Evolutionary conservation across 2,329 filamentous ascomycete genomes (phyloP).

Genomic region (Hypoxylon rubiginosum): DNA sequence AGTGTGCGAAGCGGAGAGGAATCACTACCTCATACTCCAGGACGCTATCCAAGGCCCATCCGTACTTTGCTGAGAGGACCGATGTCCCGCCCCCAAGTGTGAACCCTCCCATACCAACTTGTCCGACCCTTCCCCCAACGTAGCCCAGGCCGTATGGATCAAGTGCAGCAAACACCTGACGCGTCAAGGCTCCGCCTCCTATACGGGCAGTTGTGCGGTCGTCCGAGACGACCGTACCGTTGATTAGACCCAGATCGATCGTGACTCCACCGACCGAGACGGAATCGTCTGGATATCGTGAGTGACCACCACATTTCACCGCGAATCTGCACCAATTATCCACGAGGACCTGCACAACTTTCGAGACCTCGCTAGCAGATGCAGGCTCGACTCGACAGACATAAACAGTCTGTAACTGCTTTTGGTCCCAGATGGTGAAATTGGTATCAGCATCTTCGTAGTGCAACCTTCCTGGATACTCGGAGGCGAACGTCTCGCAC

Average conservation of each 20-base stretch:
- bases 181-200: constrained; percentile 23
- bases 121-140: constrained; percentile 32
- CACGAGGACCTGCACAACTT: constrained; percentile 7
- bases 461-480: not conserved
- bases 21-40: too few relatives aligned
- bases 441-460: not conserved
- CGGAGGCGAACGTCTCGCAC: not conserved
- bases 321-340: constrained; percentile 45
- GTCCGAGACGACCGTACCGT: constrained; percentile 44
- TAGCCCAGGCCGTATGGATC: constrained; percentile 32
- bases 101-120: too few relatives aligned
- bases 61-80: too few relatives aligned
- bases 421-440: constrained; percentile 3
- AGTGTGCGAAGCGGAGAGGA: too few relatives aligned
- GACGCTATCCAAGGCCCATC: too few relatives aligned
- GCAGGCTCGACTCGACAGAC: not conserved
- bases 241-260: constrained; percentile 50
- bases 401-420: not conserved
- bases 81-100: too few relatives aligned
- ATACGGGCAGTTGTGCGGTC: constrained; percentile 34
- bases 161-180: constrained; percentile 32
- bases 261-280: constrained; percentile 52
- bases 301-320: constrained; percentile 54
- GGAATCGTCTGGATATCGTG: constrained; percentile 51
- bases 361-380: not conserved